Evolutionary conservation across 768 basidiomycete genomes (phyloP).

Genomic region (Chiua virens): DNA sequence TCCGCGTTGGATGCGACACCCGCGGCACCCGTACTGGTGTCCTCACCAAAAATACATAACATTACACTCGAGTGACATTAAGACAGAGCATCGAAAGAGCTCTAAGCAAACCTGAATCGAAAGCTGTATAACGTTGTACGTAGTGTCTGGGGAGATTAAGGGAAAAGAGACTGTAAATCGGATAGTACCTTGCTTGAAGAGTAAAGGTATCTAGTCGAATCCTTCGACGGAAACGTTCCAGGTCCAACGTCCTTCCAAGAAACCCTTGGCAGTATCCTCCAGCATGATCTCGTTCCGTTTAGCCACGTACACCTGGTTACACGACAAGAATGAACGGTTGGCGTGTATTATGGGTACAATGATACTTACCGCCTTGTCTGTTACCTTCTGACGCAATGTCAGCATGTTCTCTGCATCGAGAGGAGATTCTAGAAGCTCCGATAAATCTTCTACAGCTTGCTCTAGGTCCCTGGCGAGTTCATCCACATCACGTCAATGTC

Average conservation of each 20-base stretch:
- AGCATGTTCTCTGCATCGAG: constrained; percentile 85
- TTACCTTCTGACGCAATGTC: constrained; percentile 84
- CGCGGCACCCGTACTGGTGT: background rate
- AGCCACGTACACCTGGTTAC: constrained; percentile 80
- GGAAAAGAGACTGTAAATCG: background rate
- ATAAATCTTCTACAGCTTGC: constrained; percentile 91
- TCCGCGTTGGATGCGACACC: no score
- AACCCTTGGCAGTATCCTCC: constrained; percentile 91
- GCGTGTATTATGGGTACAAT: background rate
- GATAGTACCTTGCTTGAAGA: background rate
- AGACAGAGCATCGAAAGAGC: constrained; percentile 1
- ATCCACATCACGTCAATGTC: background rate
- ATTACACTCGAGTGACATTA: constrained; percentile 13
- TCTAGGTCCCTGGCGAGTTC: constrained; percentile 72
- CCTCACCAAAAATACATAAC: background rate
- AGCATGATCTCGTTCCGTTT: constrained; percentile 94
- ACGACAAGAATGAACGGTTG: background rate
- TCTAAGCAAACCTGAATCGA: constrained; percentile 1
- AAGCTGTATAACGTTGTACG: background rate
- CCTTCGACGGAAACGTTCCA: constrained; percentile 78
- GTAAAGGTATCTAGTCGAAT: constrained; percentile 50
- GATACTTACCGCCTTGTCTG: constrained; percentile 83
- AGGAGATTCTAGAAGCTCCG: constrained; percentile 89
- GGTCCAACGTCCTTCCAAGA: constrained; percentile 79
- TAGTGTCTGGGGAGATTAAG: background rate